These are phyloP conservation scores for Arabidopsis arenosa DNA, from an alignment of 345 rosid genomes.

Conservation along the genomic window DNA sequence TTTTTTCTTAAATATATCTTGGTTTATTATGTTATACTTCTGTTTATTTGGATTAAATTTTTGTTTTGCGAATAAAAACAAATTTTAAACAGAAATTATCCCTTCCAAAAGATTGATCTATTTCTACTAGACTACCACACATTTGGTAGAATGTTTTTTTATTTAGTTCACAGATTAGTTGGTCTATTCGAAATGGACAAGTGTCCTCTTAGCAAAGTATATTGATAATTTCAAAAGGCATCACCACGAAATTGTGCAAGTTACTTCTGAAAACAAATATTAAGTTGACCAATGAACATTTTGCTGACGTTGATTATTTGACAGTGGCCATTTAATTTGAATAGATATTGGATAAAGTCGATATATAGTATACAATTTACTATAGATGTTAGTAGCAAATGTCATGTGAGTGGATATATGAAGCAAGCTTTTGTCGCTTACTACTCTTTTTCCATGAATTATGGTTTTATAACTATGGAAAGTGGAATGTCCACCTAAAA, in stretches of 20 bases:
- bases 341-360: slow-evolving; percentile 25
- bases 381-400: slow-evolving; percentile 3
- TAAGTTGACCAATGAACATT: slow-evolving; percentile 35
- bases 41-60: too few relatives aligned
- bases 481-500: slow-evolving; percentile 14
- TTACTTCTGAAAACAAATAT: slow-evolving; percentile 12
- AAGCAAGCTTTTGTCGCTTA: slow-evolving; percentile 40
- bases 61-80: too few relatives aligned
- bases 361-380: not conserved
- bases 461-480: slow-evolving; percentile 36
- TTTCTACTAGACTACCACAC: too few relatives aligned
- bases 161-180: not conserved
- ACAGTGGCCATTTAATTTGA: not conserved
- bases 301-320: slow-evolving; percentile 9
- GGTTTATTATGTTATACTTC: too few relatives aligned
- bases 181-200: slow-evolving; percentile 4
- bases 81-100: too few relatives aligned
- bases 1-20: too few relatives aligned
- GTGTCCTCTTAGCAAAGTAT: slow-evolving; percentile 15
- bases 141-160: not conserved
- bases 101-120: too few relatives aligned
- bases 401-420: slow-evolving; percentile 37
- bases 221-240: slow-evolving; percentile 12
- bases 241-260: slow-evolving; percentile 5
- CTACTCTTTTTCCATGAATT: slow-evolving; percentile 35